phyloP scores from a whole-genome alignment of 192 early-diverging fungal genomes.

The Haplosporangium gracile region DNA sequence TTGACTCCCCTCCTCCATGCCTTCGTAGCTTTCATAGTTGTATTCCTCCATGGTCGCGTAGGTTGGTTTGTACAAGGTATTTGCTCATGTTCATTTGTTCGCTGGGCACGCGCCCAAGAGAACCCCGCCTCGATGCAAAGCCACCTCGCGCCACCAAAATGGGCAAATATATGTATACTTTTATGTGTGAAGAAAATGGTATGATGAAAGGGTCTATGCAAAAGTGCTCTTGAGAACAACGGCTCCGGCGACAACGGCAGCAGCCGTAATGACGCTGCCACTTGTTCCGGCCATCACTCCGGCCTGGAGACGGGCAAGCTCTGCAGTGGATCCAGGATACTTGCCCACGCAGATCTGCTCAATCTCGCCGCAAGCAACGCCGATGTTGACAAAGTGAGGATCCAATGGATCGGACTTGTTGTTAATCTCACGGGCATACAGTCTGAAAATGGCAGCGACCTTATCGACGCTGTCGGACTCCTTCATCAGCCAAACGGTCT shows the following conservation, averaged over 20 bases:
- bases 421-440: slow-evolving; percentile 73
- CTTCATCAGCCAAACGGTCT: slow-evolving; percentile 80
- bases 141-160: slow-evolving; percentile 1
- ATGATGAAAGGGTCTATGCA: slow-evolving; percentile 22
- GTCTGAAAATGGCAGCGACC: slow-evolving; percentile 74
- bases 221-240: slow-evolving; percentile 34
- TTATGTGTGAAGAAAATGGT: background rate
- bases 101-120: background rate
- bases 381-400: slow-evolving; percentile 75
- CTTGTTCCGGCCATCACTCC: slow-evolving; percentile 47
- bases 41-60: background rate
- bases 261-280: slow-evolving; percentile 30
- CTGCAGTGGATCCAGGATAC: slow-evolving; percentile 42
- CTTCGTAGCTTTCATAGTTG: background rate
- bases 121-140: background rate
- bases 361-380: slow-evolving; percentile 62
- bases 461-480: slow-evolving; percentile 65
- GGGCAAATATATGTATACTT: background rate
- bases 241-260: slow-evolving; percentile 41
- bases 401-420: slow-evolving; percentile 70
- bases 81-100: background rate
- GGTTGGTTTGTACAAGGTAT: background rate
- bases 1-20: background rate
- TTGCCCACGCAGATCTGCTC: slow-evolving; percentile 41
- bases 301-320: slow-evolving; percentile 38